Evolutionary conservation across 768 basidiomycete genomes (phyloP).

Genomic region (Russula virescens): DNA sequence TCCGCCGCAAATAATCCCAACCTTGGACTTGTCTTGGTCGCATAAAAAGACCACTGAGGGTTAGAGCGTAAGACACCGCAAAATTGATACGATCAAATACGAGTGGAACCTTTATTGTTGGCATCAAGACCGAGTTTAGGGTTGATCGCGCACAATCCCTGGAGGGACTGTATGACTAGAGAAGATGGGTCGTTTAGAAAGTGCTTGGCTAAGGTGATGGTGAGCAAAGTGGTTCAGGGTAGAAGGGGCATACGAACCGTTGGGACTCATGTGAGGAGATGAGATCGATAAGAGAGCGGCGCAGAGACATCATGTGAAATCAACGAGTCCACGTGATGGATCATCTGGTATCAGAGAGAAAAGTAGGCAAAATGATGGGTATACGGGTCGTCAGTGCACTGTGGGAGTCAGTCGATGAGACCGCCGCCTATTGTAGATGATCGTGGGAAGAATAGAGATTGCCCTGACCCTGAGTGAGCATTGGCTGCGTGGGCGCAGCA

Average conservation of each 20-base stretch:
- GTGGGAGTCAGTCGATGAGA: too few relatives aligned
- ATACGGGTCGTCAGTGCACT: too few relatives aligned
- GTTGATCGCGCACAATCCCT: constrained; percentile 66
- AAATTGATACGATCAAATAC: constrained; percentile 1
- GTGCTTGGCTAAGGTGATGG: constrained; percentile 50
- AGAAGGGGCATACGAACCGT: background rate
- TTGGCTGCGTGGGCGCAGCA: too few relatives aligned
- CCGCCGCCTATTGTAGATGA: background rate
- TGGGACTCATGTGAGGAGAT: constrained; percentile 7
- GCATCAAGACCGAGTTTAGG: constrained; percentile 66
- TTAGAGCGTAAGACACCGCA: background rate
- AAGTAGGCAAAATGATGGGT: too few relatives aligned
- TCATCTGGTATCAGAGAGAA: too few relatives aligned
- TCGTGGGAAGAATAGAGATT: constrained; percentile 11
- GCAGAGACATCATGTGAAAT: too few relatives aligned
- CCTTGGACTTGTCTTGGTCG: constrained; percentile 54
- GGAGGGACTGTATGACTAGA: constrained; percentile 73
- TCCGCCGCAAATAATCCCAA: constrained; percentile 77
- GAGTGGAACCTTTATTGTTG: constrained; percentile 55
- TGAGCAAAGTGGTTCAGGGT: background rate
- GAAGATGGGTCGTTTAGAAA: constrained; percentile 65
- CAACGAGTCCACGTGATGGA: too few relatives aligned
- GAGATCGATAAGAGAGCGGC: background rate
- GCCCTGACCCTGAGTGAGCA: background rate
- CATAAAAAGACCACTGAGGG: constrained; percentile 56